Evolutionary conservation across 805 yeast species (phyloP).

Genomic region (Yamadazyma scolyti): DNA sequence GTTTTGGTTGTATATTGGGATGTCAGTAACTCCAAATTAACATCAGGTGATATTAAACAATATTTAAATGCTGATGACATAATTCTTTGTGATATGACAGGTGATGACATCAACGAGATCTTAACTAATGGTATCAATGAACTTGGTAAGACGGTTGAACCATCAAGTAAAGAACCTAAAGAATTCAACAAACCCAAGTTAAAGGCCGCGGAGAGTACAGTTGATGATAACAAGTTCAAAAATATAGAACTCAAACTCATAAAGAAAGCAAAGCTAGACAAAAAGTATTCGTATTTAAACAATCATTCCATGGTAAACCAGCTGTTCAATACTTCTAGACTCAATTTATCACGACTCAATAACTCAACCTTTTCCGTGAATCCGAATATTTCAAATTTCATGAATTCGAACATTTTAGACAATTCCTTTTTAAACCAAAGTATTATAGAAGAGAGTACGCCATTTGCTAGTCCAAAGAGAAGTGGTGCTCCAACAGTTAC

Average conservation of each 20-base stretch:
- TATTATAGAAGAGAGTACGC: conserved; percentile 36
- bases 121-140: conserved; percentile 19
- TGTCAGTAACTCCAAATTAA: conserved; percentile 14
- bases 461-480: conserved; percentile 24
- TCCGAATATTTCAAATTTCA: too few relatives aligned
- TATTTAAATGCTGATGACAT: conserved; percentile 16
- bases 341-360: too few relatives aligned
- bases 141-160: conserved; percentile 14
- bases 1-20: conserved; percentile 45
- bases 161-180: too few relatives aligned
- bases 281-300: conserved; percentile 29
- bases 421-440: conserved; percentile 10
- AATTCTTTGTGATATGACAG: conserved; percentile 31
- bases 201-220: conserved; percentile 1
- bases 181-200: too few relatives aligned
- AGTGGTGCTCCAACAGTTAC: conserved; percentile 8
- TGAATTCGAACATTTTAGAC: conserved; percentile 4
- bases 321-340: conserved; percentile 1
- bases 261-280: conserved; percentile 23
- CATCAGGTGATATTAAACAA: conserved; percentile 11
- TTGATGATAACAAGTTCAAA: conserved; percentile 14
- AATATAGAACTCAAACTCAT: conserved; percentile 21
- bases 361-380: too few relatives aligned
- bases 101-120: conserved; percentile 20
- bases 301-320: conserved; percentile 18